phyloP scores from a whole-genome alignment of 108 stramenopile genomes.

The Nitzschia sp. region DNA sequence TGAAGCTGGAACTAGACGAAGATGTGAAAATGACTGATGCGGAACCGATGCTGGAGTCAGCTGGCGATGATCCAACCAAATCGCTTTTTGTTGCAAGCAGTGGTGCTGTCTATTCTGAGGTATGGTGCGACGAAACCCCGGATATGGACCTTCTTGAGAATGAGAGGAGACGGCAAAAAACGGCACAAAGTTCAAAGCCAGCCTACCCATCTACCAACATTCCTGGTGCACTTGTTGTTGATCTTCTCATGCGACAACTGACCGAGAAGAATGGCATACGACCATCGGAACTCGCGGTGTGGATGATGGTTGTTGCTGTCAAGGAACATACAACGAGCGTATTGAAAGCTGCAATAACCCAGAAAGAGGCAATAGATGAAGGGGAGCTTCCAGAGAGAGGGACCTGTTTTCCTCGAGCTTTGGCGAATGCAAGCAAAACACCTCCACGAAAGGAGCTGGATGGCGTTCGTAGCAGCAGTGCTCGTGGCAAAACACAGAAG shows the following conservation, averaged over 20 bases:
- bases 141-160: slow-evolving; percentile 9
- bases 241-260: slow-evolving; percentile 53
- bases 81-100: too few species aligned
- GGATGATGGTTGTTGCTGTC: slow-evolving; percentile 65
- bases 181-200: background rate
- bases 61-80: too few species aligned
- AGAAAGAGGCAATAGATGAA: slow-evolving; percentile 24
- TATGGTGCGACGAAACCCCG: slow-evolving; percentile 15
- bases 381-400: slow-evolving; percentile 5
- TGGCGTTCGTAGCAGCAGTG: background rate
- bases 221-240: slow-evolving; percentile 66
- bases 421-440: slow-evolving; percentile 4
- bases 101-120: slow-evolving; percentile 6
- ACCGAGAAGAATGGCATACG: slow-evolving; percentile 41
- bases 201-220: slow-evolving; percentile 40
- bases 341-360: slow-evolving; percentile 41
- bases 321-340: slow-evolving; percentile 54
- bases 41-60: background rate
- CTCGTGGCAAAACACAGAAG: slow-evolving; percentile 12
- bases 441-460: background rate
- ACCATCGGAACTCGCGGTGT: slow-evolving; percentile 68
- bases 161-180: slow-evolving; percentile 3
- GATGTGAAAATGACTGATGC: too few species aligned
- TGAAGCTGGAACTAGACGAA: too few species aligned
- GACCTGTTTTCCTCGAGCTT: slow-evolving; percentile 15